A percentile compares a stretch with the other conserved stretches of the same genome.
Evolutionary conservation across 1,139 yeast genomes (phyloP).

Genomic region (Candida dubliniensis): DNA sequence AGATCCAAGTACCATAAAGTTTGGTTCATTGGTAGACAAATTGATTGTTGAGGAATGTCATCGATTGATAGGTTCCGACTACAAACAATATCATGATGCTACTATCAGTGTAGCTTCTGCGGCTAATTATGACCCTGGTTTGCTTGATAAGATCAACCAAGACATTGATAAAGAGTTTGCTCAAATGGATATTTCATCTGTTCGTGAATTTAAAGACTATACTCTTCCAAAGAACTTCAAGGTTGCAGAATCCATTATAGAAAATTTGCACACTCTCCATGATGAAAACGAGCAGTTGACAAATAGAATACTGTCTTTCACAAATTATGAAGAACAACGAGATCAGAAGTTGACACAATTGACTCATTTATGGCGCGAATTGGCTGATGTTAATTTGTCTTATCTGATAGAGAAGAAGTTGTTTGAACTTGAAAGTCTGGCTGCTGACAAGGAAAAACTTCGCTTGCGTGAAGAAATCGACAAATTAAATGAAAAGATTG

Average conservation of each 20-base stretch:
- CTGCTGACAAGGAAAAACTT: not conserved
- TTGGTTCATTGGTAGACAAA: conserved; percentile 16
- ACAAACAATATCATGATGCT: conserved; percentile 31
- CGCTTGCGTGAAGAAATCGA: no score
- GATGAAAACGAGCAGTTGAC: conserved; percentile 1
- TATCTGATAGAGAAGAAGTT: not conserved
- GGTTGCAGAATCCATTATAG: conserved; percentile 8
- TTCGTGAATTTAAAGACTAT: not conserved
- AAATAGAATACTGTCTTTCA: not conserved
- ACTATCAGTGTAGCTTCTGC: conserved; percentile 22
- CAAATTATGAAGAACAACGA: conserved; percentile 1
- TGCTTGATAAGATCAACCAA: conserved; percentile 23
- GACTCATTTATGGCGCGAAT: not conserved
- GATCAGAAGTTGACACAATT: conserved; percentile 1
- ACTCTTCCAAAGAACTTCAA: conserved; percentile 7
- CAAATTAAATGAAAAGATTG: no score
- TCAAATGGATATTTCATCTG: not conserved
- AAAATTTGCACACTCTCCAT: conserved; percentile 11
- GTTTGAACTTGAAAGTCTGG: not conserved
- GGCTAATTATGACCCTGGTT: conserved; percentile 44
- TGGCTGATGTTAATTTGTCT: conserved; percentile 6
- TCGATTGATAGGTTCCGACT: conserved; percentile 50
- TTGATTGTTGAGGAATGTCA: conserved; percentile 39
- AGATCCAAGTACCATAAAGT: conserved; percentile 1
- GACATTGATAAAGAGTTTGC: conserved; percentile 29